phyloP scores from a whole-genome alignment of 345 rosid species.

The Zanthoxylum bungeanum region DNA sequence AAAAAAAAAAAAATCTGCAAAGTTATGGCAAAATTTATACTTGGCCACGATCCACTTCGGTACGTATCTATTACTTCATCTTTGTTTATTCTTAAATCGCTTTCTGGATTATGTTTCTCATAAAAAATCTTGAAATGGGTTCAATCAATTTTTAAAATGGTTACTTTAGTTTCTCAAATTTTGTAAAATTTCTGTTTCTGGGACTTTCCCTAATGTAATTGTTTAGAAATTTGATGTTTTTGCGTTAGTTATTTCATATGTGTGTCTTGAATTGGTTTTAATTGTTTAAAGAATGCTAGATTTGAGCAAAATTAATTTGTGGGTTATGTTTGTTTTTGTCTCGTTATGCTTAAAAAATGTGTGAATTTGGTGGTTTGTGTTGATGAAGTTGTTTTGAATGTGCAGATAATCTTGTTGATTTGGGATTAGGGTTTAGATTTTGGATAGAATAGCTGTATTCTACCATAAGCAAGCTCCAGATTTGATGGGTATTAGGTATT shows the following conservation, averaged over 20 bases:
- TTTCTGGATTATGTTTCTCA: slow-evolving; percentile 5
- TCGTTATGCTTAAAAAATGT: neutral
- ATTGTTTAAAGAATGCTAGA: neutral
- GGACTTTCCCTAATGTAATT: neutral
- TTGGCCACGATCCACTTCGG: neutral
- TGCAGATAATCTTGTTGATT: slow-evolving; percentile 15
- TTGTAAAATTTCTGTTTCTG: neutral
- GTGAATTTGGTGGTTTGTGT: neutral
- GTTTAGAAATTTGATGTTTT: neutral
- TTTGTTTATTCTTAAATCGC: slow-evolving; percentile 8
- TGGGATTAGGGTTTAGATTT: slow-evolving; percentile 24
- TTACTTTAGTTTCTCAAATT: slow-evolving; percentile 1
- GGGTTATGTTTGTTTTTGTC: slow-evolving; percentile 3
- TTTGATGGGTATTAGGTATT: slow-evolving; percentile 16
- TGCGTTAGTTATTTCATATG: neutral
- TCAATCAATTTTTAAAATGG: neutral
- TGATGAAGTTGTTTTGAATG: slow-evolving; percentile 17
- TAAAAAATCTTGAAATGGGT: slow-evolving; percentile 6
- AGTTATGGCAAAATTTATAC: neutral
- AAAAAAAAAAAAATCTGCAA: neutral
- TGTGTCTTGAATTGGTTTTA: neutral
- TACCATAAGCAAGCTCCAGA: slow-evolving; percentile 16
- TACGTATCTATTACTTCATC: neutral
- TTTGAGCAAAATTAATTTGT: neutral
- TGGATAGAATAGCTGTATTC: slow-evolving; percentile 15